Conservation (phyloP, 2,329 filamentous ascomycete genomes). For the Colletotrichum liriopes region DNA sequence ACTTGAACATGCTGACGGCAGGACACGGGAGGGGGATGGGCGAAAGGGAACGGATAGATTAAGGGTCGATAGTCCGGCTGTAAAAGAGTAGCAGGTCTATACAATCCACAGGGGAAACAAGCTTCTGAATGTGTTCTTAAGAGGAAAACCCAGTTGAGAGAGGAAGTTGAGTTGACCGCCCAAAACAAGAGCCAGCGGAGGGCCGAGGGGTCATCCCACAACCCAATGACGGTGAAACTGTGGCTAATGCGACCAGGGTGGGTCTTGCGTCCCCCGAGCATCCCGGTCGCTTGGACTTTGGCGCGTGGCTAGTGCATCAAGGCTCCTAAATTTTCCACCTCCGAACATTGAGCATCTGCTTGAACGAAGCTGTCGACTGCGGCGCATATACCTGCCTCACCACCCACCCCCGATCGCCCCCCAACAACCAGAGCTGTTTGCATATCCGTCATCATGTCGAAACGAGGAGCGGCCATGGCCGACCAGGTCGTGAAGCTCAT, state of each 20-base stretch:
- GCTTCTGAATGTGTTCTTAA: slow-evolving; percentile 39
- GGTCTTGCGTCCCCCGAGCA: slow-evolving; percentile 35
- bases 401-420: background rate
- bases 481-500: slow-evolving; percentile 96
- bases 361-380: slow-evolving; percentile 17
- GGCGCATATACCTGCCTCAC: slow-evolving; percentile 25
- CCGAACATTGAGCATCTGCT: slow-evolving; percentile 30
- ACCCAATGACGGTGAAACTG: slow-evolving; percentile 43
- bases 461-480: slow-evolving; percentile 57
- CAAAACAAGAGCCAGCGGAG: slow-evolving; percentile 34
- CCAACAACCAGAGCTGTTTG: slow-evolving; percentile 35
- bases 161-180: slow-evolving; percentile 41
- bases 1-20: slow-evolving; percentile 84
- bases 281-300: slow-evolving; percentile 42
- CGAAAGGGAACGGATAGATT: background rate
- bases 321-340: slow-evolving; percentile 42
- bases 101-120: slow-evolving; percentile 14
- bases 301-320: slow-evolving; percentile 41
- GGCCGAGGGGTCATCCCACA: slow-evolving; percentile 43
- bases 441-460: slow-evolving; percentile 64
- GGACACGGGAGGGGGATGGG: slow-evolving; percentile 4
- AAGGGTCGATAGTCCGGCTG: background rate
- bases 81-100: slow-evolving; percentile 22
- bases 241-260: slow-evolving; percentile 38
- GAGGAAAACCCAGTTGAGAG: slow-evolving; percentile 28